Evolutionary conservation across 2,329 filamentous ascomycete species (phyloP).

Genomic region (Gaeumannomyces sp.): DNA sequence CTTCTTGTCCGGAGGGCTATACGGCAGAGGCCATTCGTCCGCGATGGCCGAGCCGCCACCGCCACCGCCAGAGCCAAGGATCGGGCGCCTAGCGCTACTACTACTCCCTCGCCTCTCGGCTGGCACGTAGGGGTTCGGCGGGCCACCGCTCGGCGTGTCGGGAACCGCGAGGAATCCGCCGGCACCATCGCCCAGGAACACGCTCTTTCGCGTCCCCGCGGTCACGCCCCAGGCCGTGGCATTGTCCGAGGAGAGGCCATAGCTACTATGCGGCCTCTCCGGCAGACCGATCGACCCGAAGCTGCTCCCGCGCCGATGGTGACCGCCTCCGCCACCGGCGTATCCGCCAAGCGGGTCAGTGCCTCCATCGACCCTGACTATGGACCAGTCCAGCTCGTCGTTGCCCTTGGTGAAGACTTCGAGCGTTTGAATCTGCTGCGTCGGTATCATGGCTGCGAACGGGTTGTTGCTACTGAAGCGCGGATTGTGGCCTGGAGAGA

Average conservation of each 20-base stretch:
- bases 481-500: slow-evolving; percentile 21
- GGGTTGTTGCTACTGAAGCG: slow-evolving; percentile 58
- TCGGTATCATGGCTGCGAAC: slow-evolving; percentile 35
- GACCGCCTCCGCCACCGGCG: slow-evolving; percentile 22
- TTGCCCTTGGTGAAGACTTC: slow-evolving; percentile 56
- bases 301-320: not conserved
- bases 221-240: slow-evolving; percentile 28
- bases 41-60: slow-evolving; percentile 17
- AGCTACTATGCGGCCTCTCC: slow-evolving; percentile 45
- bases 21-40: slow-evolving; percentile 37
- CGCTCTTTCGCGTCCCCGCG: slow-evolving; percentile 44
- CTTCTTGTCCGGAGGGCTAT: slow-evolving; percentile 37
- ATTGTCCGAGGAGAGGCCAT: slow-evolving; percentile 51
- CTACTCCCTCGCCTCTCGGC: slow-evolving; percentile 5
- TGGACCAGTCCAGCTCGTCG: slow-evolving; percentile 53
- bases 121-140: slow-evolving; percentile 13
- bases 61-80: slow-evolving; percentile 12
- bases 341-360: slow-evolving; percentile 17
- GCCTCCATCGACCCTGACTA: slow-evolving; percentile 40
- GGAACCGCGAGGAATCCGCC: slow-evolving; percentile 50
- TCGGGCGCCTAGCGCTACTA: slow-evolving; percentile 18
- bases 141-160: slow-evolving; percentile 19
- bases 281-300: slow-evolving; percentile 19
- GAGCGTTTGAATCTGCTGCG: slow-evolving; percentile 33
- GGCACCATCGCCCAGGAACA: slow-evolving; percentile 45